Base-by-base conservation (phyloP, 306 rosid species). In the Geum urbanum region DNA sequence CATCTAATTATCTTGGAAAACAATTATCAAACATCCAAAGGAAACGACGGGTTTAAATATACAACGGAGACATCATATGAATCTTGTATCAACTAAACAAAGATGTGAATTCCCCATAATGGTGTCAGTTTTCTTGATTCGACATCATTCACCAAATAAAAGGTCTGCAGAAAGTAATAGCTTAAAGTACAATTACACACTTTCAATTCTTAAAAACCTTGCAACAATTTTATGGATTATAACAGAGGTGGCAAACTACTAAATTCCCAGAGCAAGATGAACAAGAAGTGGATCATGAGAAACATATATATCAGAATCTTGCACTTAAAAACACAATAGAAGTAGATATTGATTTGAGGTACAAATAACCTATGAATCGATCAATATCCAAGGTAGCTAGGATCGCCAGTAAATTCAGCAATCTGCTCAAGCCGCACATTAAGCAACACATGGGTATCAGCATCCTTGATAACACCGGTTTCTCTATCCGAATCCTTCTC, bases 361-460 rank as follows among this genome's bases (percentile, higher is more conserved):
- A 48, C 40, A 2, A 72, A 13, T 46, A 60, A 48, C 64, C 74
- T 20, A 43, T 24, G 65, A 72, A 78, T 90, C 88, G 90, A 79
- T 88, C 88, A 92, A 79, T 88, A 89, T 41, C 96, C 96, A 59
- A 92, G 75, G 51, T 83, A 73, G 73, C 86, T 86, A 16, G 97
- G 97, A 44, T 92, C 97, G 54, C 98, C 98, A 1, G 85, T 70
- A 58, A 76, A 92, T 78, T 92, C 97, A 2, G 98, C 97, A 74
- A 92, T 83, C 60, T 92, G 91, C 66, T 86, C 92, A 32, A 92
- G 85, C 35, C 59, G 78, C 77, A 92, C 94, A 71, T 72, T 81
- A 51, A 82, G 81, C 78, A 86, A 72, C 37, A 74, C 84, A 56
- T 90, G 97, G 53, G 86, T 84, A 76, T 92, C 96, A 12, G 86